Evolutionary conservation across 148 eudicot genomes (phyloP).

Genomic region (Persicaria tinctoria): DNA sequence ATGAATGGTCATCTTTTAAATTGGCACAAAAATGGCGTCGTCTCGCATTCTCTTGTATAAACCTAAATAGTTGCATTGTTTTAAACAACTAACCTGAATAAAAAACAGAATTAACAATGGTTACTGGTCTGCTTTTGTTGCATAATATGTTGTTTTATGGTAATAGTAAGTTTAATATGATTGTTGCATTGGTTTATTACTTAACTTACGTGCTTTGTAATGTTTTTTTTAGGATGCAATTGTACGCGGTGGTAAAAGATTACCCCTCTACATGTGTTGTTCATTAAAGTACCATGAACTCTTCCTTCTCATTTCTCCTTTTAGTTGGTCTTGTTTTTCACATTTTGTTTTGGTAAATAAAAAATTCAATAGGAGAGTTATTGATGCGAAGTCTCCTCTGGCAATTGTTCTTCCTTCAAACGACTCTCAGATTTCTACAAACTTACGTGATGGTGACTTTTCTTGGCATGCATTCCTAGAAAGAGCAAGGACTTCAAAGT

Average conservation of each 20-base stretch:
- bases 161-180: background rate
- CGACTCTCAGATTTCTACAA: slow-evolving; percentile 28
- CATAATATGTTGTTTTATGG: background rate
- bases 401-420: slow-evolving; percentile 61
- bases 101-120: background rate
- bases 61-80: too few relatives aligned
- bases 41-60: too few relatives aligned
- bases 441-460: slow-evolving; percentile 66
- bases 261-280: slow-evolving; percentile 75
- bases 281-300: slow-evolving; percentile 8
- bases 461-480: slow-evolving; percentile 71
- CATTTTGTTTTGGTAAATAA: slow-evolving; percentile 9
- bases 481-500: slow-evolving; percentile 44
- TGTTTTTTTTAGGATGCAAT: slow-evolving; percentile 45
- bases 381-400: slow-evolving; percentile 80
- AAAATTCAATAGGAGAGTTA: slow-evolving; percentile 54
- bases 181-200: background rate
- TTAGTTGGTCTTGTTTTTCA: slow-evolving; percentile 12
- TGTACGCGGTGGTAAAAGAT: slow-evolving; percentile 67
- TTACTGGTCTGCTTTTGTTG: background rate
- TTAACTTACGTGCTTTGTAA: background rate
- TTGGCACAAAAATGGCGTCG: too few relatives aligned
- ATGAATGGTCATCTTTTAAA: background rate
- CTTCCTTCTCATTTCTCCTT: slow-evolving; percentile 8
- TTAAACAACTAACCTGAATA: too few relatives aligned